A percentile compares a stretch with the other conserved stretches of the same genome.
Evolutionary conservation across 345 rosid species (phyloP).

Genomic region (Citrus trifoliata): DNA sequence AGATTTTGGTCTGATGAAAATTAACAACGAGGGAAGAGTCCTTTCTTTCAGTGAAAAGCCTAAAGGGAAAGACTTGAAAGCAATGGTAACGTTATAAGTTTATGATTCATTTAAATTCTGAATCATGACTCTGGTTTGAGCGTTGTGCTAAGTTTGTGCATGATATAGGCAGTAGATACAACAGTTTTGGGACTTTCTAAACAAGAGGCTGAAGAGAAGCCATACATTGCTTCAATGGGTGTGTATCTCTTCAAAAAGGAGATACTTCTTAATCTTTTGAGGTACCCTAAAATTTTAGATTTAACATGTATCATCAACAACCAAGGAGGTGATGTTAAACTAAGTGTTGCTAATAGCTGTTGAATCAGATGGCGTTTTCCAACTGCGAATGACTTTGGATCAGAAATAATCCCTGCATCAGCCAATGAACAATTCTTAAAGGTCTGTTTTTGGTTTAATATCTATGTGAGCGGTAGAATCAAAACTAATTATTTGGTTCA

Average conservation of each 20-base stretch:
- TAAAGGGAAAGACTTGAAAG: slow-evolving; percentile 71
- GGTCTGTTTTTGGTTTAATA: slow-evolving; percentile 30
- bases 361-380: slow-evolving; percentile 92
- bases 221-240: slow-evolving; percentile 98
- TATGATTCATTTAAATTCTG: not conserved
- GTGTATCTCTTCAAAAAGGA: slow-evolving; percentile 95
- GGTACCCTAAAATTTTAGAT: slow-evolving; percentile 37
- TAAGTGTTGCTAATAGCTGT: not conserved
- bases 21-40: slow-evolving; percentile 79
- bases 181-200: slow-evolving; percentile 77
- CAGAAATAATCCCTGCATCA: slow-evolving; percentile 95
- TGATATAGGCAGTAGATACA: slow-evolving; percentile 78
- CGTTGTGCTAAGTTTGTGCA: not conserved
- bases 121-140: not conserved
- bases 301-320: not conserved
- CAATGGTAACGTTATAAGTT: slow-evolving; percentile 51
- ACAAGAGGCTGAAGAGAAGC: slow-evolving; percentile 78
- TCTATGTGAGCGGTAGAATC: not conserved
- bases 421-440: slow-evolving; percentile 67
- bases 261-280: slow-evolving; percentile 83
- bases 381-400: slow-evolving; percentile 95
- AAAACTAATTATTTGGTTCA: not conserved
- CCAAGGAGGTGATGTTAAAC: not conserved
- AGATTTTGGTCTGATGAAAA: slow-evolving; percentile 96
- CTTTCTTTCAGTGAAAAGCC: slow-evolving; percentile 93